Percentiles rank a stretch among this genome's conserved stretches.
These are phyloP conservation scores for Ophiocordyceps camponoti-leonardi DNA, from an alignment of 2,329 filamentous ascomycete species.

Conservation along the genomic window DNA sequence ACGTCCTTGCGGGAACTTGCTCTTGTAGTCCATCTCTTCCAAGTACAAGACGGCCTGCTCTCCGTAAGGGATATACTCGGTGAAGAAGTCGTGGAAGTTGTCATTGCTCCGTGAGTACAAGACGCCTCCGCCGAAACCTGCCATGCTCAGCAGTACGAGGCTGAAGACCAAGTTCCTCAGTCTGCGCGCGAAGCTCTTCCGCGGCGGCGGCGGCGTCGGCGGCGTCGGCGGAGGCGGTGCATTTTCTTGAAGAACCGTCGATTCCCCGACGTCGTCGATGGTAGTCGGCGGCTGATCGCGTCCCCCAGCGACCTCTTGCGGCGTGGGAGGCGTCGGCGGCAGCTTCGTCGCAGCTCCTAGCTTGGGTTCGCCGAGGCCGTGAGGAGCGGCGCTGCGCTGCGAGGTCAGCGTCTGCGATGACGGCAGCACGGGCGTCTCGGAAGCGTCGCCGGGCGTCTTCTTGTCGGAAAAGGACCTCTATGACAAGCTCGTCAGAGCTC, in stretches of 20 bases:
- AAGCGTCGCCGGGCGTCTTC: constrained; percentile 30
- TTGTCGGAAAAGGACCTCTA: constrained; percentile 41
- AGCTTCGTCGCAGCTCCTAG: constrained; percentile 15
- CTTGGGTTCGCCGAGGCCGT: constrained; percentile 17
- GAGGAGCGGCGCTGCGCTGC: constrained; percentile 23
- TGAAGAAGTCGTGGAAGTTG: constrained; percentile 99
- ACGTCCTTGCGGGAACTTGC: constrained; percentile 48
- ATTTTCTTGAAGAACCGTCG: constrained; percentile 3
- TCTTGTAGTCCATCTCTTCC: constrained; percentile 85
- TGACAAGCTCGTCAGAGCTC: background rate
- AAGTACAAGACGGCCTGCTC: constrained; percentile 91
- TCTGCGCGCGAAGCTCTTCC: constrained; percentile 51
- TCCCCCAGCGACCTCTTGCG: constrained; percentile 5
- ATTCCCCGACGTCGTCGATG: constrained; percentile 7
- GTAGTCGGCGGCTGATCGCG: constrained; percentile 1
- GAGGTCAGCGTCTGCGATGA: constrained; percentile 33
- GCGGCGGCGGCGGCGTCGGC: constrained; percentile 21
- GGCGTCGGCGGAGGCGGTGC: constrained; percentile 14
- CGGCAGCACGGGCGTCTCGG: constrained; percentile 34
- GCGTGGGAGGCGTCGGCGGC: constrained; percentile 13
- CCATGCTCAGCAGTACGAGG: constrained; percentile 54
- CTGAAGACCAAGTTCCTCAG: constrained; percentile 65
- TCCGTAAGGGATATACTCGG: constrained; percentile 85
- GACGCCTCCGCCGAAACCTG: constrained; percentile 75
- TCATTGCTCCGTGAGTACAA: constrained; percentile 89